Conservation (phyloP, 345 rosid genomes). For the Stellera chamaejasme region DNA sequence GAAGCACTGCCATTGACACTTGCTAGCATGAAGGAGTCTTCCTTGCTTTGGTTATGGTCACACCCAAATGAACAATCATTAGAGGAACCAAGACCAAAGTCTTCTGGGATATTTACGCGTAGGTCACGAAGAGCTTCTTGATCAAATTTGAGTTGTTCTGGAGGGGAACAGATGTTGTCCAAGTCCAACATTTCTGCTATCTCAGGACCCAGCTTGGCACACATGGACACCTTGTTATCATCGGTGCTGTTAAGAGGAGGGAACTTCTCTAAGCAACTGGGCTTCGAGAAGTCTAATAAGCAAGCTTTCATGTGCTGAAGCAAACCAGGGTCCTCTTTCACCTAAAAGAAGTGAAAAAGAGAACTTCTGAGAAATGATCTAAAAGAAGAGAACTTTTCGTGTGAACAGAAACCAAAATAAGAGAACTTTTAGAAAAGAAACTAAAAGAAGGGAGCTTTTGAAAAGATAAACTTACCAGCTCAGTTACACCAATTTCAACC, state of each 20-base stretch:
- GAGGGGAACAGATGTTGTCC: conserved; percentile 20
- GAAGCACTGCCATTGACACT: conserved; percentile 28
- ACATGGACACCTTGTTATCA: conserved; percentile 30
- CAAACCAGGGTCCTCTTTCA: conserved; percentile 49
- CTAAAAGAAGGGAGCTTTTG: not conserved
- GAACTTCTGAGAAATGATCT: not conserved
- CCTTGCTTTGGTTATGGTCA: conserved; percentile 35
- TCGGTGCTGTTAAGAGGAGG: conserved; percentile 24
- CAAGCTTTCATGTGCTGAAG: conserved; percentile 67
- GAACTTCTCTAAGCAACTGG: conserved; percentile 34
- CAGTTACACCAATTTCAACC: conserved; percentile 76
- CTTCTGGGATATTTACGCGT: conserved; percentile 21
- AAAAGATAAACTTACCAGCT: conserved; percentile 39
- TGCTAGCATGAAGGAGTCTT: conserved; percentile 36
- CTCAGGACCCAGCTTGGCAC: conserved; percentile 18
- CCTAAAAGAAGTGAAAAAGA: conserved; percentile 24
- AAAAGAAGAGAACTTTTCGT: conserved; percentile 2
- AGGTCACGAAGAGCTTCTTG: conserved; percentile 12
- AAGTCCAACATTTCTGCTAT: conserved; percentile 19
- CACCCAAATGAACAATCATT: conserved; percentile 38
- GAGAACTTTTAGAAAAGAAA: not conserved
- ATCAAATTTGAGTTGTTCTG: conserved; percentile 18
- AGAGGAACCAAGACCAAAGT: conserved; percentile 26
- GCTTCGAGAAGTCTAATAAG: conserved; percentile 56
- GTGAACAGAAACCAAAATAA: conserved; percentile 1